phyloP scores from a whole-genome alignment of 352 stramenopile species.

The Phytophthora melonis region DNA sequence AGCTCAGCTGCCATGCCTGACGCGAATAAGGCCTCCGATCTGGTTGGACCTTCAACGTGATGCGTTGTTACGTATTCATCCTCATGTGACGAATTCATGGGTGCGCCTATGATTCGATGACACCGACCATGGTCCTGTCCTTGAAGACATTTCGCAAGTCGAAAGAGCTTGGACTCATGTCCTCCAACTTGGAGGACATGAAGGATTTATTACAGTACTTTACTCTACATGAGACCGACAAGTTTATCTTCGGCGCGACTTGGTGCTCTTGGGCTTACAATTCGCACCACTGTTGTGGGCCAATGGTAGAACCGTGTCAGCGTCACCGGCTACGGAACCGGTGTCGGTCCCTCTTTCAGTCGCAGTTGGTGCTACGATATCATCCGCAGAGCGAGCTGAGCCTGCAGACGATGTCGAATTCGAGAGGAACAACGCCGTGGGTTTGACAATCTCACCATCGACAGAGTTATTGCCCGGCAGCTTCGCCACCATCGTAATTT shows the following conservation, averaged over 20 bases:
- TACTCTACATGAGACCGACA: slow-evolving; percentile 5
- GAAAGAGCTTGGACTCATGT: too few species aligned
- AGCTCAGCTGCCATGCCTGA: slow-evolving; percentile 10
- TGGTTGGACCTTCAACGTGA: slow-evolving; percentile 24
- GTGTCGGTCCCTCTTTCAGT: background rate
- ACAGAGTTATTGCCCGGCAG: slow-evolving; percentile 54
- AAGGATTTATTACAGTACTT: background rate
- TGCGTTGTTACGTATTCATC: slow-evolving; percentile 11
- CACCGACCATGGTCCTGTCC: background rate
- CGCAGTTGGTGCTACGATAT: background rate
- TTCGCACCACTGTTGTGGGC: slow-evolving; percentile 9
- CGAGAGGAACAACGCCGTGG: slow-evolving; percentile 3
- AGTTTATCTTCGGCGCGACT: slow-evolving; percentile 14
- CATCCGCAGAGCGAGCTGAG: slow-evolving; percentile 12
- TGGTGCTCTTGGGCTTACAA: slow-evolving; percentile 31
- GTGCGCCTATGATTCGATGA: slow-evolving; percentile 25
- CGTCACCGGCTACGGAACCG: slow-evolving; percentile 25
- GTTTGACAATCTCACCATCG: slow-evolving; percentile 11
- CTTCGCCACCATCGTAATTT: slow-evolving; percentile 32
- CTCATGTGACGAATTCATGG: slow-evolving; percentile 12
- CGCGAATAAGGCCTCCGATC: slow-evolving; percentile 17
- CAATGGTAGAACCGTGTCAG: slow-evolving; percentile 4
- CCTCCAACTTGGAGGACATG: background rate
- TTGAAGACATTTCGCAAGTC: slow-evolving; percentile 14
- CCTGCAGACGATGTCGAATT: slow-evolving; percentile 21